Evolutionary conservation across 768 basidiomycete genomes (phyloP).

Genomic region (Cyclocybe aegerita): DNA sequence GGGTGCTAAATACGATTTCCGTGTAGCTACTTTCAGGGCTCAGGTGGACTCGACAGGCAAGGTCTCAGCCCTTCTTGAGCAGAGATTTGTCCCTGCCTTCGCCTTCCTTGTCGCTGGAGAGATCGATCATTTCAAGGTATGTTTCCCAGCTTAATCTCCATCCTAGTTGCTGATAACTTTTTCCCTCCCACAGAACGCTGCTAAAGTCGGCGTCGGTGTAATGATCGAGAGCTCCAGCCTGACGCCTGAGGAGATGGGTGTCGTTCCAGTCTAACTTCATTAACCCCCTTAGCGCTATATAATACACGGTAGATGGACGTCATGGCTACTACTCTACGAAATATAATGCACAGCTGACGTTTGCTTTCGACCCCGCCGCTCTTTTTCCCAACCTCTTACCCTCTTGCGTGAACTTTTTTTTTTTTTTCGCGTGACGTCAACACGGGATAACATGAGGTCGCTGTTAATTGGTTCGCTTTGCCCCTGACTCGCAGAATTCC

Average conservation of each 20-base stretch:
- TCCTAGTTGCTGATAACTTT: slow-evolving; percentile 3
- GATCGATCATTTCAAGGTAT: slow-evolving; percentile 97
- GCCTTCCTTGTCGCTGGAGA: slow-evolving; percentile 94
- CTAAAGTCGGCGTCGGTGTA: slow-evolving; percentile 95
- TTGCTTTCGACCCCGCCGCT: too few relatives aligned
- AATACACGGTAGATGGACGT: slow-evolving; percentile 18
- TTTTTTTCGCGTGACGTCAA: too few relatives aligned
- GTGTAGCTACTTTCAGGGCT: slow-evolving; percentile 91
- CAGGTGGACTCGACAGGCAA: slow-evolving; percentile 95
- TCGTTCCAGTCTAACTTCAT: slow-evolving; percentile 37
- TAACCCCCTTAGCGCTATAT: slow-evolving; percentile 6
- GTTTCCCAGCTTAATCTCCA: slow-evolving; percentile 9
- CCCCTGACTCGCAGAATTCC: not conserved
- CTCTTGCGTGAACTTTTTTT: too few relatives aligned
- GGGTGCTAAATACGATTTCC: slow-evolving; percentile 95
- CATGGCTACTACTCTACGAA: too few relatives aligned
- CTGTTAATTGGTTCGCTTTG: not conserved
- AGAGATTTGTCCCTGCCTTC: slow-evolving; percentile 93
- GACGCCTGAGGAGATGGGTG: slow-evolving; percentile 83
- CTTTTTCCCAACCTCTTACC: too few relatives aligned
- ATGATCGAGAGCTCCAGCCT: slow-evolving; percentile 90
- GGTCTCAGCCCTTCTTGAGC: slow-evolving; percentile 92
- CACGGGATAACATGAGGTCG: not conserved
- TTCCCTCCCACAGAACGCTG: slow-evolving; percentile 63
- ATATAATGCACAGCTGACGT: too few relatives aligned